Base-by-base conservation (phyloP, 345 rosid species). In the Firmiana major region DNA sequence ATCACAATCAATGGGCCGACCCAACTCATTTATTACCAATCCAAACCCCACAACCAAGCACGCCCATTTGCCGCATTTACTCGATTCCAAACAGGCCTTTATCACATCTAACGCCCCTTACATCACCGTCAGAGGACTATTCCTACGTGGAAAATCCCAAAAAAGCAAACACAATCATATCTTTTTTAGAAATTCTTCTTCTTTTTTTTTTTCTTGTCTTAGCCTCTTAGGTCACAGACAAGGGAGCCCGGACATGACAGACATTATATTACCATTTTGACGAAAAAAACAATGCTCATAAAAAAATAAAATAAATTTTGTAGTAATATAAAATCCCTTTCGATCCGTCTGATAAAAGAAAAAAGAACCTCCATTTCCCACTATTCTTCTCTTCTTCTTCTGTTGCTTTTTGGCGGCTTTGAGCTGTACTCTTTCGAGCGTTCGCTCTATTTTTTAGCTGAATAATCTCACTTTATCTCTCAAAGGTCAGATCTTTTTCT, bases 361-460 rank as follows among this genome's bases (percentile, higher is more conserved):
- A 13, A 31, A 34, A 10, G n/a, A 48, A 17, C 21, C 62, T 42
- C 17, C 69, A 64, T 38, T 64, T 38, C 24, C 48, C 7, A 51
- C 34, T 31, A 31, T 45, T 66, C 63, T 12, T 24, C 66, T 43
- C 62, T 38, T 65, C 72, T 9, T 65, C 54, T 63, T 57, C 74
- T 71, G 79, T 82, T 78, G 48, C 75, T 55, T 77, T 81, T 85
- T 82, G 82, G 84, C 86, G 80, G 80, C 38, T 82, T 73, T 68
- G 36, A 67, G 79, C 84, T 76, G 57, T 78, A 68, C 80, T 60
- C 73, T 65, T 80, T 79, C 83, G 86, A 81, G 79, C 88, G 53
- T 78, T 77, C 79, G 60, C 88, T 62, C 64, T 77, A 3, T 81
- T 71, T 53, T 46, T 46, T 21, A 9, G 4, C 5, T 36, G 3